Evolutionary conservation across 2,329 filamentous ascomycete genomes (phyloP).

Genomic region (Trichoderma sp.): DNA sequence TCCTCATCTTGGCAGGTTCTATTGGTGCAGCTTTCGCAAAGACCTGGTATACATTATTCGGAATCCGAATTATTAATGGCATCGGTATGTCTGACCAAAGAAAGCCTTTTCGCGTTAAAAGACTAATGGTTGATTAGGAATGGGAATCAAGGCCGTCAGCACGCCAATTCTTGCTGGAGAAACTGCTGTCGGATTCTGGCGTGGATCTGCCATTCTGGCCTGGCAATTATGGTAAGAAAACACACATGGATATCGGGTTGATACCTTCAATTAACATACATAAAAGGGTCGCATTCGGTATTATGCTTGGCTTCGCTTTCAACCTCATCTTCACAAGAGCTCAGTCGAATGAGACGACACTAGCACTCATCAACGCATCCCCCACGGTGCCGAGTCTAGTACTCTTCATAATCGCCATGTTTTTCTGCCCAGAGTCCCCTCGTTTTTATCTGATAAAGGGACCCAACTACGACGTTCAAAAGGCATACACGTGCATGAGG

Average conservation of each 20-base stretch:
- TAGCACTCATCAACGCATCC: conserved; percentile 38
- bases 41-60: conserved; percentile 35
- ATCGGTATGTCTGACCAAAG: conserved; percentile 32
- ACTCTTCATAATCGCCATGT: conserved; percentile 35
- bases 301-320: conserved; percentile 36
- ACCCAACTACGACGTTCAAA: conserved; percentile 36
- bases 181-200: conserved; percentile 46
- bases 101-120: conserved; percentile 11
- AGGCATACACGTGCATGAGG: conserved; percentile 36
- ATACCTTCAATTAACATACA: conserved; percentile 15
- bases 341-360: conserved; percentile 17
- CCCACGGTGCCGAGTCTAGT: conserved; percentile 38
- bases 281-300: conserved; percentile 35
- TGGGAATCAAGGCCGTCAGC: conserved; percentile 49
- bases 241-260: background rate
- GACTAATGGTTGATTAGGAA: conserved; percentile 31
- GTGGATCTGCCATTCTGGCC: conserved; percentile 45
- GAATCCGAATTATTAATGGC: conserved; percentile 38
- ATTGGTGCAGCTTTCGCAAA: conserved; percentile 35
- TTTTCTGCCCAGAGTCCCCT: conserved; percentile 42
- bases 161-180: conserved; percentile 47
- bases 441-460: conserved; percentile 42
- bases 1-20: conserved; percentile 40
- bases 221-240: conserved; percentile 43
- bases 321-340: conserved; percentile 38